A percentile compares a stretch with the other conserved stretches of the same genome.
These are phyloP conservation scores for Houttuynia cordata DNA, from an alignment of 164 flowering plant species.

Conservation along the genomic window DNA sequence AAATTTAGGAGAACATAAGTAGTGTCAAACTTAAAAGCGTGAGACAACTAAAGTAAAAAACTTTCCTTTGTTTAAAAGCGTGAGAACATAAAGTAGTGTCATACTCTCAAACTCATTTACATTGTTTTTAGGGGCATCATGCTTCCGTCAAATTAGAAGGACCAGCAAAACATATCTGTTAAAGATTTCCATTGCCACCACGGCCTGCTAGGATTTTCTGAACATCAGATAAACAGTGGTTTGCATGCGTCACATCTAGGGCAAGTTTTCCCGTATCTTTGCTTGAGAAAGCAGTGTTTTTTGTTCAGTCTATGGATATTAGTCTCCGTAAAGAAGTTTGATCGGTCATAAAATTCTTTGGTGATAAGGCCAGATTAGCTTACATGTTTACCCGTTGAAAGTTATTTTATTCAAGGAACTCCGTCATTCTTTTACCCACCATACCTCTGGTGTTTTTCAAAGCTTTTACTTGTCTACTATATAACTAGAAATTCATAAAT, in stretches of 20 bases:
- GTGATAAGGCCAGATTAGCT: too few relatives aligned
- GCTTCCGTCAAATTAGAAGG: slow-evolving; percentile 71
- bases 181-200: slow-evolving; percentile 55
- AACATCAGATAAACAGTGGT: slow-evolving; percentile 73
- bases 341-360: too few relatives aligned
- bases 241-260: slow-evolving; percentile 47
- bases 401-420: too few relatives aligned
- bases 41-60: background rate
- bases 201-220: slow-evolving; percentile 56
- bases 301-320: too few relatives aligned
- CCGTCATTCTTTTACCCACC: too few relatives aligned
- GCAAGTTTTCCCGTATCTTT: slow-evolving; percentile 53
- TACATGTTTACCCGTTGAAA: too few relatives aligned
- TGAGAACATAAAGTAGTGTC: slow-evolving; percentile 55
- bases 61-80: slow-evolving; percentile 77
- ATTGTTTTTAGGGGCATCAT: slow-evolving; percentile 72
- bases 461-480: too few relatives aligned
- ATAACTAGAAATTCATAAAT: too few relatives aligned
- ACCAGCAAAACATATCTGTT: slow-evolving; percentile 51
- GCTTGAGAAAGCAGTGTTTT: slow-evolving; percentile 13
- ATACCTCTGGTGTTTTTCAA: too few relatives aligned
- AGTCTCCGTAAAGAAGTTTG: too few relatives aligned
- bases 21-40: background rate
- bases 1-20: too few relatives aligned
- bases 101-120: slow-evolving; percentile 59